These are phyloP conservation scores for Staphylotrichum longicolle DNA, from an alignment of 495 filamentous ascomycete species.

Conservation along the genomic window DNA sequence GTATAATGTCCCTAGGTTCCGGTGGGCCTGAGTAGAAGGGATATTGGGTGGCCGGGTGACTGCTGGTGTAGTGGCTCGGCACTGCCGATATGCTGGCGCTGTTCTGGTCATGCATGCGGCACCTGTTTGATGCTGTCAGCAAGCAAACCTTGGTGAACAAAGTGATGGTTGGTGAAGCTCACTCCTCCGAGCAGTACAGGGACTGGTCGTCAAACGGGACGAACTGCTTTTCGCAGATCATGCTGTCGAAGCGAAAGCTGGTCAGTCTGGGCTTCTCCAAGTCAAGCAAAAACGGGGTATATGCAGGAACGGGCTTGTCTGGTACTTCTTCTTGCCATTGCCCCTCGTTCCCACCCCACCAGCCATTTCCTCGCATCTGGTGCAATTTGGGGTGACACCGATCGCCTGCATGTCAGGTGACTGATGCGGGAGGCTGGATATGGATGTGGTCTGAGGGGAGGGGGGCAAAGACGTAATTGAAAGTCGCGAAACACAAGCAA, in stretches of 20 bases:
- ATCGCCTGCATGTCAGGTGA: conserved; percentile 46
- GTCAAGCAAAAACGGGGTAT: conserved; percentile 18
- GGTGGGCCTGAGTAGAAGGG: conserved; percentile 39
- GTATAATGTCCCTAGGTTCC: conserved; percentile 51
- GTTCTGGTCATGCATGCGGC: conserved; percentile 46
- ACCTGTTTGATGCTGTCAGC: conserved; percentile 37
- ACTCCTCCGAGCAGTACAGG: conserved; percentile 52
- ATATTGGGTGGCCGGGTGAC: conserved; percentile 31
- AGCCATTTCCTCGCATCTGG: conserved; percentile 14
- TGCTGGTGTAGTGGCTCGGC: conserved; percentile 27
- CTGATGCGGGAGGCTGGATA: conserved; percentile 38
- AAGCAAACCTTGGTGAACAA: background rate
- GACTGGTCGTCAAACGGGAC: conserved; percentile 43
- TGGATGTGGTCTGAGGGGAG: conserved; percentile 30
- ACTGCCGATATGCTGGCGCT: conserved; percentile 30
- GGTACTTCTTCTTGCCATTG: background rate
- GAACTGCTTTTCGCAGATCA: conserved; percentile 55
- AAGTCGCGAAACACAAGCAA: conserved; percentile 19
- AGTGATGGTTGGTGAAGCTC: conserved; percentile 26
- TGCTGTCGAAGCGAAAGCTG: conserved; percentile 38
- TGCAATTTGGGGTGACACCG: conserved; percentile 33
- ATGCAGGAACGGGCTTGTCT: conserved; percentile 45
- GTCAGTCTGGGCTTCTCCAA: conserved; percentile 17
- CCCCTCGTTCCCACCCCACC: background rate
- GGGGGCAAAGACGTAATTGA: conserved; percentile 13